Evolutionary conservation across 129 eudicot genomes (phyloP), one percentile per base, ranked within the genome.

Genomic region (Tagetes patula): DNA sequence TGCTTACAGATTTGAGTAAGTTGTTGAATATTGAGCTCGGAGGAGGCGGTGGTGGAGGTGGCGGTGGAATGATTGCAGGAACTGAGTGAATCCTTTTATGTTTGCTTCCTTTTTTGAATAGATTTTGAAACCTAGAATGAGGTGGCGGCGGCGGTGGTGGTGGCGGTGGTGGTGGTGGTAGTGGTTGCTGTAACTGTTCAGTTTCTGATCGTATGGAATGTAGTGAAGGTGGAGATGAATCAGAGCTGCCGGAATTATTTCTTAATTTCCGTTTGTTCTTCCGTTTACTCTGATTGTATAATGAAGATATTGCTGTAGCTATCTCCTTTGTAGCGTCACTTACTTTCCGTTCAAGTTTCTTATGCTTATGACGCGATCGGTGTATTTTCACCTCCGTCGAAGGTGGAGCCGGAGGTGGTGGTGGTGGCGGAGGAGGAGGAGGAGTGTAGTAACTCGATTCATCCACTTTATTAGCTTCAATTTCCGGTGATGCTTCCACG

Each of bases 241-340:
- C 61, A 64, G 85, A 75, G 60, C 55, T 80, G 3, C 81, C 84
- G 20, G 79, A 66, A 46, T 40, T 76, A 37, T 79, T 65, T 71
- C 84, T 76, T 8, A 53, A 58, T 20, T 83, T 86, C 4, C 67
- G 53, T 67, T 85, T 85, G 76, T 77, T 83, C 79, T 86, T 88
- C 53, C 84, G 72, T 72, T 85, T 86, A 39, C 76, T 81, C 31
- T 87, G 87, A 63, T 68, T 87, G 76, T 88, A 88, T 64, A 91
- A 13, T 3, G 96, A 86, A 62, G 87, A 82, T 48, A 91, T 79
- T 0, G 93, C 91, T 0, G 86, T 85, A 4, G 97, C 93, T 46
- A 91, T 62, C 37, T 91, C 97, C 69, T 85, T 91, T 5, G 87
- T 88, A 12, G 92, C 78, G 20, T 84, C 85, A 14, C 84, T 91